Percentiles rank a stretch among this genome's conserved stretches.
phyloP scores from a whole-genome alignment of 2,329 filamentous ascomycete genomes.

The Botrytis galanthina region DNA sequence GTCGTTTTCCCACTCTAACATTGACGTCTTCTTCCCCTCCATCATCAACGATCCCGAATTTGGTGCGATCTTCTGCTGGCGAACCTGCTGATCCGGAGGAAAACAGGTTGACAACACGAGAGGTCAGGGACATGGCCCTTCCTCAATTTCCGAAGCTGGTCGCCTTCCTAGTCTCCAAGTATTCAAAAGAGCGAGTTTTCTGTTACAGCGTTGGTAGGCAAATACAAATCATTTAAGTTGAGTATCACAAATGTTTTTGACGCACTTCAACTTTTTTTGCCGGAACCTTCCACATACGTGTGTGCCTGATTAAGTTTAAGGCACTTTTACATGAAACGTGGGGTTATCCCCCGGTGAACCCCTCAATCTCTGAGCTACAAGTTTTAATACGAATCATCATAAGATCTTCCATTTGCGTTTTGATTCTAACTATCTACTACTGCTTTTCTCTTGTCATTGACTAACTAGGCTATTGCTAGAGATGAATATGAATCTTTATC shows the following conservation, averaged over 20 bases:
- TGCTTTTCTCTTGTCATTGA: not conserved
- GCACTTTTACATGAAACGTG: conserved; percentile 3
- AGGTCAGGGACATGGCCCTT: conserved; percentile 57
- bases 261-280: conserved; percentile 19
- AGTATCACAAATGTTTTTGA: conserved; percentile 7
- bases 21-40: conserved; percentile 38
- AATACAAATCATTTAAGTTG: conserved; percentile 2
- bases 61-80: conserved; percentile 30
- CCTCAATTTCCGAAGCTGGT: conserved; percentile 30
- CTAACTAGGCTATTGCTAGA: not conserved
- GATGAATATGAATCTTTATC: not conserved
- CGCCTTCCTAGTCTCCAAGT: conserved; percentile 9
- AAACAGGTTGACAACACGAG: conserved; percentile 52
- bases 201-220: conserved; percentile 2
- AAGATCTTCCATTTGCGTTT: not conserved
- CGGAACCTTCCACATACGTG: conserved; percentile 18
- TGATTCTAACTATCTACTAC: not conserved
- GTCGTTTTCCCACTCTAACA: conserved; percentile 34
- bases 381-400: not conserved
- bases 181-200: not conserved
- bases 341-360: not conserved
- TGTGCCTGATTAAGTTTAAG: conserved; percentile 10
- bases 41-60: conserved; percentile 40
- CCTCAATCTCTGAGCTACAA: not conserved
- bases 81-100: conserved; percentile 40